Evolutionary conservation across 139 green algal species (phyloP), one percentile per base, ranked within the genome.

Genomic region (Tetratostichococcus sp.): DNA sequence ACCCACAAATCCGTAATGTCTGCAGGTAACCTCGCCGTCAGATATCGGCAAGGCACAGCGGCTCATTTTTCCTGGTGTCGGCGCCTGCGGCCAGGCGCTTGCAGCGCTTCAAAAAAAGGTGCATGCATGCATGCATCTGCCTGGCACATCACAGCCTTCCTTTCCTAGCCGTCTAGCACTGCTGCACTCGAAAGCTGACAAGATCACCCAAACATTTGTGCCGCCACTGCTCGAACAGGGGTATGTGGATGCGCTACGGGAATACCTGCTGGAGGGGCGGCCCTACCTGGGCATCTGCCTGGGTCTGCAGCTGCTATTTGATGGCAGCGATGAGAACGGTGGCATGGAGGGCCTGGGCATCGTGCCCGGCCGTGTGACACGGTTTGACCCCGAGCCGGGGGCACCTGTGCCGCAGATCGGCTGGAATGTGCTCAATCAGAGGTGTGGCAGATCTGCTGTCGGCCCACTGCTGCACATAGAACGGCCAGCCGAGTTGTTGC

Each of bases 241-340:
- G 19, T 94, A 91, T 35, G 74, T 89, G 1, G 77, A 93, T 21
- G 84, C 93, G 4, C 81, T 98, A 1, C 86, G 81, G 34, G 94
- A 97, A 16, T 97, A 97, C 78, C 33, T 77, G 76, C 87, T 94
- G 89, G 76, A 75, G 1, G 89, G 86, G 35, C 79, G 81, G 66
- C 94, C 95, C 33, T 99, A 99, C 84, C 77, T 98, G 32, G 96
- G 96, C 75, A 97, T 99, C 80, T 99, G 96, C 86, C 84, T 99
- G 39, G 96, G 96, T 66, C 82, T 99, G 80, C 96, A 99, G 86
- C 81, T 98, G 43, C 87, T 99, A 35, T 99, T 99, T 81, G 94
- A 99, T 34, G 94, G 93, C 43, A 94, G 85, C 73, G 90, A 96
- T n/a, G 96, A 99, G 85, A 95, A 85, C 69, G 94, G 94, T 30